Percentiles rank a stretch among this genome's conserved stretches.
Evolutionary conservation across 495 filamentous ascomycete species (phyloP).

Genomic region (Penicillium paxilli): DNA sequence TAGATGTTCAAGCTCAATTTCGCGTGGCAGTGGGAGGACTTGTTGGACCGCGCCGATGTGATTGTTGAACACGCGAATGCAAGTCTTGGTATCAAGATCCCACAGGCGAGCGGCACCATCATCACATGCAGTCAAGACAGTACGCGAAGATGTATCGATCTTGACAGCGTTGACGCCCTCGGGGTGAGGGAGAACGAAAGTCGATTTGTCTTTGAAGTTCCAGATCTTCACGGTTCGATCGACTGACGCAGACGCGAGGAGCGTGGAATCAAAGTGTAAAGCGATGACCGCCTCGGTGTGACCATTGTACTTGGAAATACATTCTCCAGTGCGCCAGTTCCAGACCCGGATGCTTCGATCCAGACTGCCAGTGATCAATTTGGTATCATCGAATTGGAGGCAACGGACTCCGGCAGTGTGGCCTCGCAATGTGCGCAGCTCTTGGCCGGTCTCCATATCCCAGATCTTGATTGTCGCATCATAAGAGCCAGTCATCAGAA

Average conservation of each 20-base stretch:
- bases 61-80: slow-evolving; percentile 81
- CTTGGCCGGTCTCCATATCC: slow-evolving; percentile 86
- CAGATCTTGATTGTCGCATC: slow-evolving; percentile 94
- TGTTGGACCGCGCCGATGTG: slow-evolving; percentile 96
- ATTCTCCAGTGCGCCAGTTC: slow-evolving; percentile 94
- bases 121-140: slow-evolving; percentile 89
- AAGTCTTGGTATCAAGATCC: slow-evolving; percentile 81
- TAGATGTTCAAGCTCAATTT: slow-evolving; percentile 79
- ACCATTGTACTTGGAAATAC: slow-evolving; percentile 73
- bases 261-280: slow-evolving; percentile 78
- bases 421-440: slow-evolving; percentile 77
- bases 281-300: slow-evolving; percentile 81
- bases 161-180: slow-evolving; percentile 95
- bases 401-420: slow-evolving; percentile 82
- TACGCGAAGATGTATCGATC: slow-evolving; percentile 76
- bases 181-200: slow-evolving; percentile 73
- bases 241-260: slow-evolving; percentile 83
- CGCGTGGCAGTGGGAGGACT: slow-evolving; percentile 74
- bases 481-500: slow-evolving; percentile 92
- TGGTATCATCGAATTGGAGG: slow-evolving; percentile 89
- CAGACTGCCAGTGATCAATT: slow-evolving; percentile 81
- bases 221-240: slow-evolving; percentile 91
- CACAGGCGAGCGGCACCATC: slow-evolving; percentile 90
- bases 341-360: slow-evolving; percentile 85
- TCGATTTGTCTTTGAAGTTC: slow-evolving; percentile 83